A percentile compares a stretch with the other conserved stretches of the same genome.
Evolutionary conservation across 116 monocot species (phyloP).

Genomic region (Trichopus zeylanicus): DNA sequence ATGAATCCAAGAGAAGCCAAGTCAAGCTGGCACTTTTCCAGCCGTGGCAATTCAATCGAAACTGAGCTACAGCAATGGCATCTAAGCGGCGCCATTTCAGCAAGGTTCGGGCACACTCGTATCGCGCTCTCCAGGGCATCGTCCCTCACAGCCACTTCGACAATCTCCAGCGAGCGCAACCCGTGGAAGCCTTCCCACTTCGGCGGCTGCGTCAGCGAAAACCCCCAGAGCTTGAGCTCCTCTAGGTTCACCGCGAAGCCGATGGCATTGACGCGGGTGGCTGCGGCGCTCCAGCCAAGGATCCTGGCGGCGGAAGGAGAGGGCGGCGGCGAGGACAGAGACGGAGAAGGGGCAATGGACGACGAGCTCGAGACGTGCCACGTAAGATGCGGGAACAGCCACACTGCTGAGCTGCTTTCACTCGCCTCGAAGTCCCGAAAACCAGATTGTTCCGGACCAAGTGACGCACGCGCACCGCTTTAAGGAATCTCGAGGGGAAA

Average conservation of each 20-base stretch:
- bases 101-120: conserved; percentile 60
- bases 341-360: too few relatives aligned
- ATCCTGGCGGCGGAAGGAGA: conserved; percentile 14
- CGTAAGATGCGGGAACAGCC: too few relatives aligned
- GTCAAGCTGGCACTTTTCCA: conserved; percentile 82
- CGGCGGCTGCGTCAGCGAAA: conserved; percentile 49
- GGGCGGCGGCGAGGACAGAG: too few relatives aligned
- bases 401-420: too few relatives aligned
- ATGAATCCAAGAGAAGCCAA: conserved; percentile 77
- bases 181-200: conserved; percentile 42
- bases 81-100: conserved; percentile 63
- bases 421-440: too few relatives aligned
- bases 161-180: conserved; percentile 55
- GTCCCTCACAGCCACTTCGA: conserved; percentile 57
- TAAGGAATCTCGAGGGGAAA: too few relatives aligned
- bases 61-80: conserved; percentile 58
- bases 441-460: too few relatives aligned
- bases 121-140: conserved; percentile 33
- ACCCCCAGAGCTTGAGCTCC: conserved; percentile 80
- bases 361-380: too few relatives aligned
- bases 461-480: too few relatives aligned
- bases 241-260: conserved; percentile 39
- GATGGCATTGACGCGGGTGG: conserved; percentile 42
- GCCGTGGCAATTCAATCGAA: conserved; percentile 30
- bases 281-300: background rate